Conservation (phyloP, 495 filamentous ascomycete species). For the Penicillium subrubescens region DNA sequence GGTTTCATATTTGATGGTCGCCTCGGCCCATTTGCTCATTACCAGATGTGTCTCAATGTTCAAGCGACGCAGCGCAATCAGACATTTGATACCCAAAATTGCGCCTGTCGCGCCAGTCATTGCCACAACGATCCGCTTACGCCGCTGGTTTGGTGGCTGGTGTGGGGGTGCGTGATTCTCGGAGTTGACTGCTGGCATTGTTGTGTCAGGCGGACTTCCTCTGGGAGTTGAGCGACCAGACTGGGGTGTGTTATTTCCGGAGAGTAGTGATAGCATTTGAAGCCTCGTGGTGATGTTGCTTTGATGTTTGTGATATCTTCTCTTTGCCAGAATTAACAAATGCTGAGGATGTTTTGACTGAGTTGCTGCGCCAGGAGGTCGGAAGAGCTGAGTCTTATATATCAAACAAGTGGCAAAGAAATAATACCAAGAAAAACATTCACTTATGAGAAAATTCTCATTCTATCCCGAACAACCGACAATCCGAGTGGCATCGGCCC, state of each 20-base stretch:
- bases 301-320: not conserved
- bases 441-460: not conserved
- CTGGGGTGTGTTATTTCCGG: conserved; percentile 23
- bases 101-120: conserved; percentile 48
- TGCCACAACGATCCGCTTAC: conserved; percentile 36
- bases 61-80: conserved; percentile 38
- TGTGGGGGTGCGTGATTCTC: conserved; percentile 1
- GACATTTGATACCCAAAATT: conserved; percentile 38
- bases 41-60: conserved; percentile 46
- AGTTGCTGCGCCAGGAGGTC: no score
- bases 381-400: not conserved
- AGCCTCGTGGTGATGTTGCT: not conserved
- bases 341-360: not conserved
- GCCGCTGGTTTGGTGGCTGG: not conserved
- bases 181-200: not conserved
- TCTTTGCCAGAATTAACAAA: no score
- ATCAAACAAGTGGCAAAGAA: not conserved
- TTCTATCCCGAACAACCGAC: not conserved
- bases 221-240: conserved; percentile 17
- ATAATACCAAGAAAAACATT: not conserved
- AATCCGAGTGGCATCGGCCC: not conserved
- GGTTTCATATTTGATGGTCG: conserved; percentile 46
- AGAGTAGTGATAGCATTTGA: conserved; percentile 25
- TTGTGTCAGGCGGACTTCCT: conserved; percentile 11
- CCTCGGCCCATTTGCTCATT: conserved; percentile 46